A percentile compares a stretch with the other conserved stretches of the same genome.
phyloP scores from a whole-genome alignment of 2,329 filamentous ascomycete genomes.

The Diplocarpon rosae region DNA sequence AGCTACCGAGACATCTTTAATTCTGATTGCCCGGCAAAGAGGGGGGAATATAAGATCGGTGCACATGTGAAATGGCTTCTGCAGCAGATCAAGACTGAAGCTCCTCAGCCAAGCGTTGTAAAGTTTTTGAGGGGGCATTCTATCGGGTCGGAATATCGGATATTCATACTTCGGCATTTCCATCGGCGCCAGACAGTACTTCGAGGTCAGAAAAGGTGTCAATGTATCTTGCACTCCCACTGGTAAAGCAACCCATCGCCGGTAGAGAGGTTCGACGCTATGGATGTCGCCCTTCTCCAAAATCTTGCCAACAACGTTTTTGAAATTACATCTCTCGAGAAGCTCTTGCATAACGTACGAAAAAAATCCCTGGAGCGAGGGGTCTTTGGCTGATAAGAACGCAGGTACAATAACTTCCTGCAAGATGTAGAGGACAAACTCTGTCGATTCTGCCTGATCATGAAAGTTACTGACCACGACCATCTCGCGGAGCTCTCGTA shows the following conservation, averaged over 20 bases:
- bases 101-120: conserved; percentile 75
- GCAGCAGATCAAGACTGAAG: conserved; percentile 73
- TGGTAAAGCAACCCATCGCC: conserved; percentile 69
- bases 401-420: conserved; percentile 82
- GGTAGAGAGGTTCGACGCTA: conserved; percentile 46
- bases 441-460: conserved; percentile 62
- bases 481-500: conserved; percentile 69
- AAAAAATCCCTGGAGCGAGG: conserved; percentile 78
- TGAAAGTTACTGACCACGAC: conserved; percentile 83
- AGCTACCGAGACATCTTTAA: conserved; percentile 76
- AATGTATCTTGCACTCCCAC: conserved; percentile 69
- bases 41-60: conserved; percentile 70
- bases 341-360: conserved; percentile 93
- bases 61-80: conserved; percentile 60
- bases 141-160: conserved; percentile 49
- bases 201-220: conserved; percentile 79
- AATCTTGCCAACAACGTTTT: conserved; percentile 33
- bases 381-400: conserved; percentile 83
- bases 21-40: conserved; percentile 69
- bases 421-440: conserved; percentile 78
- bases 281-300: conserved; percentile 29
- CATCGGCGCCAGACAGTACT: conserved; percentile 61
- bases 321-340: conserved; percentile 66
- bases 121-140: conserved; percentile 46
- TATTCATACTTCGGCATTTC: conserved; percentile 47